phyloP scores from a whole-genome alignment of 257 asterid genomes.

The Przewalskia tangutica region DNA sequence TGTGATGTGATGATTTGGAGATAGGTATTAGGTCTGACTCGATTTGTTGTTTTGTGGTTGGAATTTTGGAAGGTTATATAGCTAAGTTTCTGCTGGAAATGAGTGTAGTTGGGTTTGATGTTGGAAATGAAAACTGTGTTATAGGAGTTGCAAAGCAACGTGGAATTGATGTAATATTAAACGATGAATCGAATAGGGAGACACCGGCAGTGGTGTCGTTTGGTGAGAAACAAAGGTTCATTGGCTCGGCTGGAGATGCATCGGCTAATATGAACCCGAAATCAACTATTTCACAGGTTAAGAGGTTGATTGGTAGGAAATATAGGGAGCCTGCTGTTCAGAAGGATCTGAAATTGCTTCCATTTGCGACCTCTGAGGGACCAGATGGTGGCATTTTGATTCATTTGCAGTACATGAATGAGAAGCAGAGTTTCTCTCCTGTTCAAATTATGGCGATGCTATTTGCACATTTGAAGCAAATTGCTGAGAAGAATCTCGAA shows the following conservation, averaged over 20 bases:
- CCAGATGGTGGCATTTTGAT: conserved; percentile 72
- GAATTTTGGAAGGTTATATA: neutral
- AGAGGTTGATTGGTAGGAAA: conserved; percentile 72
- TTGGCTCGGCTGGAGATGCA: conserved; percentile 89
- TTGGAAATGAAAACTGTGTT: conserved; percentile 94
- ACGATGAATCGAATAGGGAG: conserved; percentile 86
- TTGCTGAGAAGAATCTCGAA: conserved; percentile 68
- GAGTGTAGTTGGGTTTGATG: conserved; percentile 87
- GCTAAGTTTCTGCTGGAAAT: conserved; percentile 31
- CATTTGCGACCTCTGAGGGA: conserved; percentile 70
- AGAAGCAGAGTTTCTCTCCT: conserved; percentile 58
- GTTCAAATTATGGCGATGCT: conserved; percentile 81
- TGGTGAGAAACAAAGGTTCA: conserved; percentile 89
- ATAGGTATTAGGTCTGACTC: neutral
- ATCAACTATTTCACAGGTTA: conserved; percentile 86
- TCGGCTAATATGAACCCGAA: conserved; percentile 84
- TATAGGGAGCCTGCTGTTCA: conserved; percentile 56
- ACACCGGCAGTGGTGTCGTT: conserved; percentile 84
- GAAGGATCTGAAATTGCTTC: conserved; percentile 56
- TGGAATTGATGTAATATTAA: conserved; percentile 78
- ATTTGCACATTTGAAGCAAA: conserved; percentile 66
- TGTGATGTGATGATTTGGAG: neutral
- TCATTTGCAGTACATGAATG: conserved; percentile 53
- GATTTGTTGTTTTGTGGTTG: conserved; percentile 1
- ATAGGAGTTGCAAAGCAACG: conserved; percentile 76